phyloP scores from a whole-genome alignment of 768 basidiomycete genomes.

The Termitomyces sp. region DNA sequence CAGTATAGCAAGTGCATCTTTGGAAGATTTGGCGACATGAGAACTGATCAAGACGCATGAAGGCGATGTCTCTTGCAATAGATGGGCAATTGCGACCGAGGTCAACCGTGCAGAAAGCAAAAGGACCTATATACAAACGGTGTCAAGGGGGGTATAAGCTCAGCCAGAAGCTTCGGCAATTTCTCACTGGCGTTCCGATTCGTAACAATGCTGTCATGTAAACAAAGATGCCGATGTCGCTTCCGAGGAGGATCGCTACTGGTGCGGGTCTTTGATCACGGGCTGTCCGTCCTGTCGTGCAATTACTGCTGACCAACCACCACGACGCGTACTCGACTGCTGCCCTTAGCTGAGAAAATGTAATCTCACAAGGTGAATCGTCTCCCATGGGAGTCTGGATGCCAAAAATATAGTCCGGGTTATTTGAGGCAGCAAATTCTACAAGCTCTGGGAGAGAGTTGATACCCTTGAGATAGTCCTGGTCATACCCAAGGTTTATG shows the following conservation, averaged over 20 bases:
- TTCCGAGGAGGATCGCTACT: constrained; percentile 30
- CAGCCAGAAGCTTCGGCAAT: neutral
- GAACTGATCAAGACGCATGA: constrained; percentile 24
- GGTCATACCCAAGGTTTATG: constrained; percentile 26
- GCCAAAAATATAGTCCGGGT: constrained; percentile 29
- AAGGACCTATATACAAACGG: constrained; percentile 22
- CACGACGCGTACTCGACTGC: constrained; percentile 27
- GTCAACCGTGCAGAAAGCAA: constrained; percentile 30
- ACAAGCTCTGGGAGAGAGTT: constrained; percentile 31
- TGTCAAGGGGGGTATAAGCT: neutral
- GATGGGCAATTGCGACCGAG: constrained; percentile 28
- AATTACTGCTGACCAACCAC: constrained; percentile 25
- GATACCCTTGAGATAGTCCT: constrained; percentile 21
- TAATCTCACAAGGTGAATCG: constrained; percentile 23
- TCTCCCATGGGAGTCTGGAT: constrained; percentile 23
- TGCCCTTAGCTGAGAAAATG: constrained; percentile 26
- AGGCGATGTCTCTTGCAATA: constrained; percentile 24
- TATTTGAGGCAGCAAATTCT: constrained; percentile 27
- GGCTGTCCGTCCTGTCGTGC: constrained; percentile 18
- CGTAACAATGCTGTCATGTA: constrained; percentile 29
- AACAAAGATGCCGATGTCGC: constrained; percentile 32
- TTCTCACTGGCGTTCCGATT: constrained; percentile 29
- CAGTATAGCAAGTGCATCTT: constrained; percentile 20
- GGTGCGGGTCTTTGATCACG: constrained; percentile 21
- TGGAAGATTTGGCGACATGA: constrained; percentile 24